Evolutionary conservation across 1,284 basidiomycete genomes (phyloP).

Genomic region (Sutorius eximius): DNA sequence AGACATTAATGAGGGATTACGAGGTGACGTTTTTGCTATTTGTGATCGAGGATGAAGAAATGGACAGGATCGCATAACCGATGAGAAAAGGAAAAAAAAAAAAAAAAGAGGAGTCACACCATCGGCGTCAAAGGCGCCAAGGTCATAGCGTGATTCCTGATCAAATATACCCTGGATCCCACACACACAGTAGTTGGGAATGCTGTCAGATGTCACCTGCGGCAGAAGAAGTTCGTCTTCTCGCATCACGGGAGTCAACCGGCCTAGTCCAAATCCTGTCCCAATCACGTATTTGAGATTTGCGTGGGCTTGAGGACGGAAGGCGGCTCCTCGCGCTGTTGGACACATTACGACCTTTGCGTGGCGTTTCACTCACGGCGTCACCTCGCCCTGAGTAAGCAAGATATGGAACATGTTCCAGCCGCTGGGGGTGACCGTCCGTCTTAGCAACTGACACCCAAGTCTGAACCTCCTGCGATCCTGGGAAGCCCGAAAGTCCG

Average conservation of each 20-base stretch:
- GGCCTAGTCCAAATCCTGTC: constrained; percentile 29
- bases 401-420: constrained; percentile 6
- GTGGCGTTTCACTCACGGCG: constrained; percentile 1
- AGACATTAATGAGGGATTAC: constrained; percentile 11
- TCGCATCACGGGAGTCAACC: constrained; percentile 24
- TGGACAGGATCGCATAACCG: constrained; percentile 14
- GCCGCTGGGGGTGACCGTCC: constrained; percentile 6
- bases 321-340: constrained; percentile 14
- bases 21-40: neutral
- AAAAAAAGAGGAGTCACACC: too few relatives aligned
- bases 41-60: constrained; percentile 6
- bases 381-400: constrained; percentile 2
- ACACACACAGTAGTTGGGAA: constrained; percentile 9
- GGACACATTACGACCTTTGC: constrained; percentile 13
- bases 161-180: constrained; percentile 10
- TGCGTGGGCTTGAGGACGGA: constrained; percentile 24
- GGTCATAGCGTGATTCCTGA: constrained; percentile 5
- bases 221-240: constrained; percentile 34
- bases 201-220: constrained; percentile 32
- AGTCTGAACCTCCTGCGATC: constrained; percentile 11
- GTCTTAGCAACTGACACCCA: constrained; percentile 6
- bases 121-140: constrained; percentile 7
- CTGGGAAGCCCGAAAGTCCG: constrained; percentile 30
- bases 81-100: constrained; percentile 13
- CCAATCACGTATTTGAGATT: constrained; percentile 17